Base-by-base conservation (phyloP, 495 filamentous ascomycete genomes). In the Tuber microsphaerosporum region DNA sequence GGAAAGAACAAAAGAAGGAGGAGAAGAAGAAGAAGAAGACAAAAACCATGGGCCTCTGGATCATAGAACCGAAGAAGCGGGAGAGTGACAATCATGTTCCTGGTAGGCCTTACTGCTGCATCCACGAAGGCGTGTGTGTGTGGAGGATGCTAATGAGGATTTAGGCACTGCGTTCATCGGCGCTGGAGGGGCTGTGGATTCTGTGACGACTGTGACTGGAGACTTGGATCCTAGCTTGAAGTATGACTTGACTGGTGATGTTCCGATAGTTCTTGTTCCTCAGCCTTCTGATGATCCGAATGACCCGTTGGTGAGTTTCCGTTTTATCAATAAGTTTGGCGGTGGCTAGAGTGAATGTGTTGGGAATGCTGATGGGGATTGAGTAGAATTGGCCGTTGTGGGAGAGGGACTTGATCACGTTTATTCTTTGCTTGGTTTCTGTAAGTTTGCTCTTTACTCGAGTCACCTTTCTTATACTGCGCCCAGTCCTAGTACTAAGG, bases 381-480 rank as follows among this genome's bases (percentile, higher is more conserved):
- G 61, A 22, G 39, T 81, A 93, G 90, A 97, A 97, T 83, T 97
- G 94, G 94, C 90, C 94, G 61, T 82, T 94, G 78, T 94, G 92
- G 92, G 90, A 90, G 79, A 92, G 93, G 80, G 94, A 97, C 77
- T 77, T 91, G 68, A 94, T 95, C 80, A 90, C 92, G 76, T 84
- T 89, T 74, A 88, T 92, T 75, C 88, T 97, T 31, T 97, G 91
- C 65, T 84, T 94, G 75, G 87, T 91, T 39, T 91, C 93, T 61
- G 91, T 97, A 70, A 73, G 81, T 39, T 65, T 31, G 12, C 12
- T n/a, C 10, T n/a, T 68, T 76, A 19, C 43, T 46, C 44, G 5
- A 26, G 22, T 4, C n/a, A 45, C 42, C 14, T 41, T 51, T 34
- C 56, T 26, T 75, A 69, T 79, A 75, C 41, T 45, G 19, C 22